Evolutionary conservation across 2,329 filamentous ascomycete genomes (phyloP), one percentile per base, ranked within the genome.

Genomic region (Cordyceps fumosorosea): DNA sequence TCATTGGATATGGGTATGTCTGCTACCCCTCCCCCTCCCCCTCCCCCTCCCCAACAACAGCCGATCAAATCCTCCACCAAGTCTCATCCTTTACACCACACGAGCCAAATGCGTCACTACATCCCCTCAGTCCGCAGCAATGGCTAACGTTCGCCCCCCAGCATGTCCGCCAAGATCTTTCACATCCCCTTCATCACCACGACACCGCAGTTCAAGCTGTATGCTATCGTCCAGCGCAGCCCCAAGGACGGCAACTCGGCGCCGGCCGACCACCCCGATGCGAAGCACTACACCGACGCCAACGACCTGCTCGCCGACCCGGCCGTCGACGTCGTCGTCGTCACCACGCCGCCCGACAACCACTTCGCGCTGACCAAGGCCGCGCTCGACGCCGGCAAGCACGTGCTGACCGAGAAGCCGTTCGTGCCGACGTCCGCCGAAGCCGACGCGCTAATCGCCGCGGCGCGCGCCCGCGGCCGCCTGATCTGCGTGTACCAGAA

Each of bases 341-440:
- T 95, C 64, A 86, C 86, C 58, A 91, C 88, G 0, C 85, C 88
- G 0, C 90, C 90, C 0, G 81, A 87, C 65, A 87, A 84, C 12
- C 90, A 93, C 77, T 89, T 85, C 70, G 72, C 78, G 18, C 78
- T 92, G 67, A 79, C 85, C 42, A 86, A 85, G 72, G 74, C 82
- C 57, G 86, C 88, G 0, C 79, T 93, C 54, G 80, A 88, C 70
- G 78, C 82, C 11, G 87, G 87, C 67, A 93, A 93, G 78, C 87
- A 93, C 73, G 88, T 93, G 29, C 79, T 93, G 58, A 88, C 89
- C 55, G 90, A 93, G 78, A 93, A 93, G 78, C 90, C 90, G 2
- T 93, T 93, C 72, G 89, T 90, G 14, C 87, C 89, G 22, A 89
- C 86, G 1, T 78, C 83, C 1, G 78, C 83, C 63, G 86, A 93